Evolutionary conservation across 164 flowering plant species (phyloP), one percentile per base, ranked within the genome.

Genomic region (Pachysandra terminalis): DNA sequence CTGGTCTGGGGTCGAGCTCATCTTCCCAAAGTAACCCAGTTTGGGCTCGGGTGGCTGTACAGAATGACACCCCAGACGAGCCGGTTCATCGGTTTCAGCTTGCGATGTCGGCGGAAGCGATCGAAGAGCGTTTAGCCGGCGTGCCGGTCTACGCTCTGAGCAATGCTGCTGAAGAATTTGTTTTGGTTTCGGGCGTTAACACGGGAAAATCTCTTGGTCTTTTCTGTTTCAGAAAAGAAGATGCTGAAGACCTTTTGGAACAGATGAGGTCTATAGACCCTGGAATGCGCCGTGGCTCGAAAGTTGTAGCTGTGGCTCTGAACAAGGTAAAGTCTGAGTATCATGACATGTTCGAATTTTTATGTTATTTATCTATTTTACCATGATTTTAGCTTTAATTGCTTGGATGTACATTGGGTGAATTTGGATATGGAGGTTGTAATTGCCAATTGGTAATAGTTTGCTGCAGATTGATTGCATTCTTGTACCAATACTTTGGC

Each of bases 41-140:
- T 59, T 86, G 81, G 81, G 91, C 94, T 54, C 75, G 77, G n/a
- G 48, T 78, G 23, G 37, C 70, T 28, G 41, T 56, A 10, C 35
- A 17, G 60, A 28, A 22, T 15, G 59, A 64, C 9, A 14, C 71
- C 67, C 72, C 21, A 28, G 16, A 21, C 12, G 32, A 66, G 10
- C 64, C 69, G 9, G 40, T 48, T 59, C 63, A 27, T 52, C 70
- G 45, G 13, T 55, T 62, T 0, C 68, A 70, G 25, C 32, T 28
- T 5, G 69, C 79, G 19, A 53, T 85, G 86, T 58, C 90, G 0
- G 58, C 32, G 0, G 85, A 80, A 49, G 86, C 72, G 9, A 83
- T 95, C 9, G 93, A 90, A 63, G 89, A 90, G 83, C 79, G 97
- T 57, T 67, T 95, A 23, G 89, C 88, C 0, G 97, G 97, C 0